Percentiles rank a stretch among this genome's conserved stretches.
Evolutionary conservation across 768 basidiomycete genomes (phyloP).

Genomic region (Boletus tomentosulus): DNA sequence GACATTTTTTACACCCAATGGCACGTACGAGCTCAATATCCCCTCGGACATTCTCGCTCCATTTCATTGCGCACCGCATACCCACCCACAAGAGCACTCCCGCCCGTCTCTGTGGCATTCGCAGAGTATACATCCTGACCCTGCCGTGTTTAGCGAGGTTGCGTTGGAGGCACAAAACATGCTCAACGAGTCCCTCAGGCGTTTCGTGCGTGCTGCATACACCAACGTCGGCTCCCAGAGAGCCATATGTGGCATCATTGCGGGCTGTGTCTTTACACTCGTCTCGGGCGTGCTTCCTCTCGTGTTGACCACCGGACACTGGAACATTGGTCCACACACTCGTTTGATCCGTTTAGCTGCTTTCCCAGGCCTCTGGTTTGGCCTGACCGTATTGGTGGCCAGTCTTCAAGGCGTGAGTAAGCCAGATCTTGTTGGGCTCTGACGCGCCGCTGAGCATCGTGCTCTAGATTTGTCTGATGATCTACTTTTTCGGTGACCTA

Average conservation of each 20-base stretch:
- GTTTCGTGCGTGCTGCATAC: conserved; percentile 66
- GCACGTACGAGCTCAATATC: conserved; percentile 68
- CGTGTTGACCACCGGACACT: conserved; percentile 43
- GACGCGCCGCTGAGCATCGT: background rate
- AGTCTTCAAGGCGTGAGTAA: conserved; percentile 60
- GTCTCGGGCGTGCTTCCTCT: conserved; percentile 48
- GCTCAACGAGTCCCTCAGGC: conserved; percentile 59
- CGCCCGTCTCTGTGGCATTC: conserved; percentile 22
- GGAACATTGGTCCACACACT: conserved; percentile 25
- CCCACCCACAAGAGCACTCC: conserved; percentile 6
- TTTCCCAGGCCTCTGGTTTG: conserved; percentile 68
- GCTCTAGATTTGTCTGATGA: conserved; percentile 56
- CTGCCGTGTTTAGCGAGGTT: conserved; percentile 57
- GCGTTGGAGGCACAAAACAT: conserved; percentile 52
- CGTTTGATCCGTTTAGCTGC: conserved; percentile 59
- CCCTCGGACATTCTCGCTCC: conserved; percentile 62
- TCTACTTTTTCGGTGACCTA: conserved; percentile 77
- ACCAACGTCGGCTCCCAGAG: conserved; percentile 66
- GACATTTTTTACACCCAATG: conserved; percentile 73
- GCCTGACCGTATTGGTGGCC: conserved; percentile 55
- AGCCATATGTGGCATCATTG: conserved; percentile 66
- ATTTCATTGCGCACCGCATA: conserved; percentile 40
- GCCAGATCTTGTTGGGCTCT: background rate
- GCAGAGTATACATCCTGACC: conserved; percentile 53
- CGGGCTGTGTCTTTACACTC: conserved; percentile 49